phyloP scores from a whole-genome alignment of 805 yeast species.

The Kuraishia ogatae region DNA sequence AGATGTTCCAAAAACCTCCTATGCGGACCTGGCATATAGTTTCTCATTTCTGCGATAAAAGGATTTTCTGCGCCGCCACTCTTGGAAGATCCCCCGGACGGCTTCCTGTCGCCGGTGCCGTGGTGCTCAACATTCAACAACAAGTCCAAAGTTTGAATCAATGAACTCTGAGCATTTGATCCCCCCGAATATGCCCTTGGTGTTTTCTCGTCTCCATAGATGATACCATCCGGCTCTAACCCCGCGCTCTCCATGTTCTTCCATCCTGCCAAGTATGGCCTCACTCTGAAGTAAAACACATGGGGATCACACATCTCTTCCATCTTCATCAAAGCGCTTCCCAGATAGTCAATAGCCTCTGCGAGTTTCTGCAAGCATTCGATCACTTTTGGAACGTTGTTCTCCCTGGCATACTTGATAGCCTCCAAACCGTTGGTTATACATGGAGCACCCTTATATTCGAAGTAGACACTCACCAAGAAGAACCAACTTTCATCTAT shows the following conservation, averaged over 20 bases:
- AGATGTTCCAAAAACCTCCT: constrained; percentile 62
- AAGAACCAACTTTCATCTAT: constrained; percentile 94
- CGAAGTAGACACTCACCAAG: constrained; percentile 80
- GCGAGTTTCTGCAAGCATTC: constrained; percentile 56
- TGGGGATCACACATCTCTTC: constrained; percentile 95
- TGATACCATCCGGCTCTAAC: constrained; percentile 61
- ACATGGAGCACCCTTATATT: constrained; percentile 69
- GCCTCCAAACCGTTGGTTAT: constrained; percentile 63
- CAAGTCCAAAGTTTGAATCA: constrained; percentile 81
- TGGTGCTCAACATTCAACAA: constrained; percentile 68
- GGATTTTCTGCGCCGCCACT: constrained; percentile 19
- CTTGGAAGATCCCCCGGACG: constrained; percentile 3
- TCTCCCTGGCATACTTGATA: constrained; percentile 41
- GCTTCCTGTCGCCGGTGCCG: constrained; percentile 51
- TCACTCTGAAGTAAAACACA: constrained; percentile 72
- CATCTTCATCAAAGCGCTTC: constrained; percentile 68
- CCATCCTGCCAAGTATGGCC: constrained; percentile 95
- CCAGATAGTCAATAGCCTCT: constrained; percentile 64
- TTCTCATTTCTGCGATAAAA: constrained; percentile 77
- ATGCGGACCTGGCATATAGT: constrained; percentile 87
- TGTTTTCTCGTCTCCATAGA: constrained; percentile 56
- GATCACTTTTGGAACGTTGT: constrained; percentile 32
- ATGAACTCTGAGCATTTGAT: constrained; percentile 86
- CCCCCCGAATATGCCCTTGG: constrained; percentile 75
- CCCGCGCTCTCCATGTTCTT: constrained; percentile 86